Evolutionary conservation across 305 asterid species (phyloP), one percentile per base, ranked within the genome.

Genomic region (Solanum aculeatissimum): DNA sequence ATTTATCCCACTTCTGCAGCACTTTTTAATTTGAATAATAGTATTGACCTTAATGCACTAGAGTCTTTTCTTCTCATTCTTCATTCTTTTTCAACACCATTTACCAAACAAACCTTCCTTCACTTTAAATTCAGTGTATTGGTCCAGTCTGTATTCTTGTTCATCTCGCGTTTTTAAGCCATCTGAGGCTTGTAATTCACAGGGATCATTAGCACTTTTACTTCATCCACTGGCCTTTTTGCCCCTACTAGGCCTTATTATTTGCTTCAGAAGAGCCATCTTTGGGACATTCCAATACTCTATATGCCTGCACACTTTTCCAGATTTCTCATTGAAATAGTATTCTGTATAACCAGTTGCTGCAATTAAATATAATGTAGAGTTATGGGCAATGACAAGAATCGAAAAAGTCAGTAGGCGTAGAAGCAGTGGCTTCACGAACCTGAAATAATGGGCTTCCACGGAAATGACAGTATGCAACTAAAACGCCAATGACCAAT

Each of bases 381-480:
- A 77, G 82, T 51, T 77, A 27, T 49, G 40, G 16, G 63, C 45
- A 51, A 29, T 2, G 63, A 29, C 47, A 18, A 77, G 27, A 2
- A 0, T 12, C 47, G 6, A 72, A 54, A 70, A 11, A 7, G 7
- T 25, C 3, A 11, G 10, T n/a, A 54, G 10, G 55, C 53, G 27
- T 35, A 58, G 42, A 21, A 81, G 23, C 23, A 14, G 71, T 53
- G 55, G 4, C 40, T 63, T 60, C 18, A 63, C 5, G 18, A 66
- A 94, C 99, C 99, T 84, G 99, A 96, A 45, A 96, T 97, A 87
- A 95, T 95, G 19, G 99, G 99, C 86, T 92, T 96, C 99, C 98
- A 96, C 45, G 99, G 98, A 85, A 96, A 96, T 62, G 96, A 85
- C 95, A 96, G 85, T 32, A 88, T 89, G 83, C 98, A 95, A 89